Percentiles rank a stretch among this genome's conserved stretches.
These are phyloP conservation scores for Botryotinia convoluta DNA, from an alignment of 2,329 filamentous ascomycete species.

Conservation along the genomic window DNA sequence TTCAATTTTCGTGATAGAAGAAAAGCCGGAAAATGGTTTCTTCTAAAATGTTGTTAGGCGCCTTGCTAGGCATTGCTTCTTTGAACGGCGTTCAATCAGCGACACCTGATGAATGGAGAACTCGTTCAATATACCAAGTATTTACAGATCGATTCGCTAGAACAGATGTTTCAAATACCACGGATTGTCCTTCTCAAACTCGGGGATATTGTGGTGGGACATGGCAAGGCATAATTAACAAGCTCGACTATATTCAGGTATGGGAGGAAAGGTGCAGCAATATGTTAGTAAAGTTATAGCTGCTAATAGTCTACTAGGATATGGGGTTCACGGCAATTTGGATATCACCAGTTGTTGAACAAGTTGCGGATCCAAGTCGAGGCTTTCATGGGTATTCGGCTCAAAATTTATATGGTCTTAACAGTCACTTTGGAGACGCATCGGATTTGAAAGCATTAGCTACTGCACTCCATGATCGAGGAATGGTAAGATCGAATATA, in stretches of 20 bases:
- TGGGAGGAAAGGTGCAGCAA: too few species aligned
- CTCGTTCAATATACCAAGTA: conserved; percentile 18
- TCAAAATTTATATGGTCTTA: conserved; percentile 47
- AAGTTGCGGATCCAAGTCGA: conserved; percentile 39
- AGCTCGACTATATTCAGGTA: conserved; percentile 44
- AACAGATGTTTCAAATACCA: conserved; percentile 39
- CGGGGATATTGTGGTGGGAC: conserved; percentile 48
- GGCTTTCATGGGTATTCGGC: conserved; percentile 49
- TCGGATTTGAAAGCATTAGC: conserved; percentile 48
- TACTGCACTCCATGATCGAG: conserved; percentile 44
- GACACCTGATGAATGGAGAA: conserved; percentile 9
- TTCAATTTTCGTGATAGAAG: neutral
- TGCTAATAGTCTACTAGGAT: conserved; percentile 34
- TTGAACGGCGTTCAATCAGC: neutral
- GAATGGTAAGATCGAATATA: conserved; percentile 35
- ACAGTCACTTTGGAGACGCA: conserved; percentile 48
- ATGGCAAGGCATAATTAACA: conserved; percentile 43
- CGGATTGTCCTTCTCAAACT: conserved; percentile 28
- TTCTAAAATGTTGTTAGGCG: neutral
- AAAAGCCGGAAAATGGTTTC: neutral
- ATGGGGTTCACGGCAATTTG: conserved; percentile 36
- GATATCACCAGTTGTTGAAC: conserved; percentile 46
- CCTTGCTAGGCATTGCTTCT: neutral
- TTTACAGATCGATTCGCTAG: conserved; percentile 42
- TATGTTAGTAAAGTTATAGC: conserved; percentile 26